Base-by-base conservation (phyloP, 2,329 filamentous ascomycete genomes). In the Botrytis squamosa region DNA sequence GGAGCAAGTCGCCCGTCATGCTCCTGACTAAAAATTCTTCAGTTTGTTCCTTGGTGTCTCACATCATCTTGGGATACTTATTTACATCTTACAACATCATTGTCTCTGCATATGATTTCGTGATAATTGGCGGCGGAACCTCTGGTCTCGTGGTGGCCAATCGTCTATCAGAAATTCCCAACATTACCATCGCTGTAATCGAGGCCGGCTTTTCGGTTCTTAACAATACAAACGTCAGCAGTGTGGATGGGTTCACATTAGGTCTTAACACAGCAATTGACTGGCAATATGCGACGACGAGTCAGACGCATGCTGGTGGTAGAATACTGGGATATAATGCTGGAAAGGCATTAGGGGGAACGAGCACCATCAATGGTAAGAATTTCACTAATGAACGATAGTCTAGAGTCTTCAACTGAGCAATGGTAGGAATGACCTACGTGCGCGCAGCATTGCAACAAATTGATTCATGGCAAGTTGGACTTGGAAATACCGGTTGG, bases 401-500 rank as follows among this genome's bases (percentile, higher is more conserved):
- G 10, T 4, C 18, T 3, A 10, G 18, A 4, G 10, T 10, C 4
- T 22, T 16, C 16, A 20, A 79, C 77, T 5, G 82, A 83, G 65
- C n/a, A 82, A 83, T 63, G 80, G 79, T 70, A 75, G 81, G 59
- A 80, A 81, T 76, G 77, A 77, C 74, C 46, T 77, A 74, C 69
- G 65, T 75, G 8, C 72, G 75, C 44, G 76, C 75, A n/a, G 63
- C 75, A 44, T 73, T 74, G 25, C 38, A 52, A 82, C 29, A 78
- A 82, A 87, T 68, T 80, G 82, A 73, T 86, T 84, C 85, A 33
- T 86, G 85, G 84, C 76, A 75, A 1, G 73, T 85, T n/a, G 60
- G 25, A 40, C 46, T 68, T 8, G 84, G 84, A 0, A 85, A 85
- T 57, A 74, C 79, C 2, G 84, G 83, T 18, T 86, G 84, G 84